A percentile compares a stretch with the other conserved stretches of the same genome.
Conservation (phyloP, 345 rosid genomes). For the Orychophragmus violaceus region DNA sequence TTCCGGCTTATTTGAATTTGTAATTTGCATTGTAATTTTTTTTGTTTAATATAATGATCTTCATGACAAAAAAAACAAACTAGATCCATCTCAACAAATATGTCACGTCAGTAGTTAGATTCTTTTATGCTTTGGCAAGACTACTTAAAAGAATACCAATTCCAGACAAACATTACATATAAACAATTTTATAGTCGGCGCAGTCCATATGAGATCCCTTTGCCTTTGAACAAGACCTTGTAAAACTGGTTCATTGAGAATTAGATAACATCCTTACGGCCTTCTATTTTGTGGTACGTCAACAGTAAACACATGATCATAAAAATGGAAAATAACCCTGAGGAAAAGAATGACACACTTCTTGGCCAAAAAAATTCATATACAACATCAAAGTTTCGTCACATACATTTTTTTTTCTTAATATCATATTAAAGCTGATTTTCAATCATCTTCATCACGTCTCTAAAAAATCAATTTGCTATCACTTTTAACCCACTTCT, state of each 20-base stretch:
- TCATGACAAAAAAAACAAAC: too few species aligned
- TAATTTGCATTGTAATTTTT: too few species aligned
- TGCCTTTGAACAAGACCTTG: not conserved
- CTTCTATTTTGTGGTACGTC: slow-evolving; percentile 7
- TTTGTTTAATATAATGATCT: too few species aligned
- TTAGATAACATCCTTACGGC: not conserved
- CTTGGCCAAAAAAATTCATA: slow-evolving; percentile 28
- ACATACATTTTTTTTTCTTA: not conserved
- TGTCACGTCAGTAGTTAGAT: too few species aligned
- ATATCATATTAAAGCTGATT: slow-evolving; percentile 7
- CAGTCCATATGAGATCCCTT: too few species aligned
- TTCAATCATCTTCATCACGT: slow-evolving; percentile 13
- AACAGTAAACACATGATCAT: slow-evolving; percentile 9
- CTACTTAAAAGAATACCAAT: too few species aligned
- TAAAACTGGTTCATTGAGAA: not conserved
- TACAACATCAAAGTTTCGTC: slow-evolving; percentile 29
- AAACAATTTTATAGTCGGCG: too few species aligned
- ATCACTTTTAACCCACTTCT: slow-evolving; percentile 4
- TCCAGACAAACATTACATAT: too few species aligned
- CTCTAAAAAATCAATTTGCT: slow-evolving; percentile 19
- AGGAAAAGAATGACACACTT: slow-evolving; percentile 26
- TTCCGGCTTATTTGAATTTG: too few species aligned
- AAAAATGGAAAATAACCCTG: slow-evolving; percentile 13
- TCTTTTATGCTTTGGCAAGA: too few species aligned
- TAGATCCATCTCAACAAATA: too few species aligned